phyloP scores from a whole-genome alignment of 192 early-diverging fungal genomes.

The Cladochytrium replicatum region DNA sequence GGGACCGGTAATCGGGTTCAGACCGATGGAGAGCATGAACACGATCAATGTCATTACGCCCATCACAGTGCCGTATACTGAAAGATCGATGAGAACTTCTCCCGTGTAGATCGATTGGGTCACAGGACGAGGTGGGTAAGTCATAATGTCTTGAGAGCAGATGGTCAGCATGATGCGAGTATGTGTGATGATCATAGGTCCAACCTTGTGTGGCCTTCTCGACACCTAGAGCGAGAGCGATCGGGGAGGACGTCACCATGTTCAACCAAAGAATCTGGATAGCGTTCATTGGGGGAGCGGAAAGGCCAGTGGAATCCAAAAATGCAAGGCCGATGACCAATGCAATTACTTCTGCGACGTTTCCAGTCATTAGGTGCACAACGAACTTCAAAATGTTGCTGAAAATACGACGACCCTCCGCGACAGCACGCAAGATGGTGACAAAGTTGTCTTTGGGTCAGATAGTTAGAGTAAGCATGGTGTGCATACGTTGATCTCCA shows the following conservation, averaged over 20 bases:
- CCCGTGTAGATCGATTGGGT: slow-evolving; percentile 55
- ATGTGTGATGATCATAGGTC: no score
- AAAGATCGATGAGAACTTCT: slow-evolving; percentile 54
- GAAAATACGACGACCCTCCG: slow-evolving; percentile 72
- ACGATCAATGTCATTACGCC: slow-evolving; percentile 51
- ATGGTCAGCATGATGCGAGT: background rate
- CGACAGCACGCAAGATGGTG: slow-evolving; percentile 66
- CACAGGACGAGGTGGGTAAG: slow-evolving; percentile 55
- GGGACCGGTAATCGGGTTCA: slow-evolving; percentile 14
- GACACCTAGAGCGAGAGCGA: slow-evolving; percentile 66
- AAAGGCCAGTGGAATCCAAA: slow-evolving; percentile 40
- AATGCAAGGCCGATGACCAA: slow-evolving; percentile 66
- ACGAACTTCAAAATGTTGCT: slow-evolving; percentile 66
- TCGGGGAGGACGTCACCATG: slow-evolving; percentile 68
- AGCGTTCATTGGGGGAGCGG: slow-evolving; percentile 68
- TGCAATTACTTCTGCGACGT: slow-evolving; percentile 65
- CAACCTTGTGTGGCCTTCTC: slow-evolving; percentile 43
- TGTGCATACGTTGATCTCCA: no score
- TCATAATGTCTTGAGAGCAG: slow-evolving; percentile 51
- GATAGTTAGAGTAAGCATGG: slow-evolving; percentile 38
- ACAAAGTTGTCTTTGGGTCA: slow-evolving; percentile 81
- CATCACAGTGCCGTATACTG: slow-evolving; percentile 56
- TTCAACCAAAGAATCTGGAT: slow-evolving; percentile 75
- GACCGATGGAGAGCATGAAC: slow-evolving; percentile 56
- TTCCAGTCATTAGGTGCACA: slow-evolving; percentile 61